phyloP scores from a whole-genome alignment of 2,329 filamentous ascomycete genomes.

The Colletotrichum falcatum region DNA sequence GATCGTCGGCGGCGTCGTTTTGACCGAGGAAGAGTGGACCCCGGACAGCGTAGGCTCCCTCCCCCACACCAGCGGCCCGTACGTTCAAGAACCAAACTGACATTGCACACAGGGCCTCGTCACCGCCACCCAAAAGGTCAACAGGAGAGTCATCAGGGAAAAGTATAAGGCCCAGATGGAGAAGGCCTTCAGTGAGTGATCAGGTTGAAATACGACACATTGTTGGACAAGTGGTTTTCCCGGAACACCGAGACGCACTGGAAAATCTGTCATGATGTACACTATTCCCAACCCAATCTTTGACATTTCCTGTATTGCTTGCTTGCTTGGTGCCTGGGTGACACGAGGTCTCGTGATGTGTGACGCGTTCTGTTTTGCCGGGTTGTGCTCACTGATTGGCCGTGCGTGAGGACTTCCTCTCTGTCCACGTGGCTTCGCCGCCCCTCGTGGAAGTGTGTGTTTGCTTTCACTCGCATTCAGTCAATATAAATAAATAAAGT shows the following conservation, averaged over 20 bases:
- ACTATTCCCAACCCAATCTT: slow-evolving; percentile 4
- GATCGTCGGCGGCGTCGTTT: slow-evolving; percentile 79
- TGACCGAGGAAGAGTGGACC: slow-evolving; percentile 90
- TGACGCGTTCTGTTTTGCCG: background rate
- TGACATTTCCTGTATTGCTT: background rate
- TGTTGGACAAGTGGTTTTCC: background rate
- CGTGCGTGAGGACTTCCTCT: background rate
- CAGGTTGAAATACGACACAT: background rate
- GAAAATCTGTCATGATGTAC: slow-evolving; percentile 9
- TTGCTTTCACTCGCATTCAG: background rate
- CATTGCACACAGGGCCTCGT: slow-evolving; percentile 62
- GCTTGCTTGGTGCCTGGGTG: background rate
- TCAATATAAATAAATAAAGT: too few species aligned
- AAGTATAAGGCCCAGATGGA: slow-evolving; percentile 65
- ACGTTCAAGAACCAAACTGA: slow-evolving; percentile 37
- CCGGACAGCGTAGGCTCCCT: slow-evolving; percentile 79
- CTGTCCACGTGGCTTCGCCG: background rate
- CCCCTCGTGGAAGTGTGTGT: background rate
- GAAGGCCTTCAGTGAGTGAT: slow-evolving; percentile 48
- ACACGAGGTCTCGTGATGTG: background rate
- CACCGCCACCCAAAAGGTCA: slow-evolving; percentile 72
- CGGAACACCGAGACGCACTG: background rate
- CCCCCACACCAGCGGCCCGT: background rate
- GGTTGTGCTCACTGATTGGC: background rate
- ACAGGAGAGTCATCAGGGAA: slow-evolving; percentile 64